These are phyloP conservation scores for Sphagnum magellanicum DNA, from an alignment of 228 moss, liverwort and hornwort genomes.

Conservation along the genomic window DNA sequence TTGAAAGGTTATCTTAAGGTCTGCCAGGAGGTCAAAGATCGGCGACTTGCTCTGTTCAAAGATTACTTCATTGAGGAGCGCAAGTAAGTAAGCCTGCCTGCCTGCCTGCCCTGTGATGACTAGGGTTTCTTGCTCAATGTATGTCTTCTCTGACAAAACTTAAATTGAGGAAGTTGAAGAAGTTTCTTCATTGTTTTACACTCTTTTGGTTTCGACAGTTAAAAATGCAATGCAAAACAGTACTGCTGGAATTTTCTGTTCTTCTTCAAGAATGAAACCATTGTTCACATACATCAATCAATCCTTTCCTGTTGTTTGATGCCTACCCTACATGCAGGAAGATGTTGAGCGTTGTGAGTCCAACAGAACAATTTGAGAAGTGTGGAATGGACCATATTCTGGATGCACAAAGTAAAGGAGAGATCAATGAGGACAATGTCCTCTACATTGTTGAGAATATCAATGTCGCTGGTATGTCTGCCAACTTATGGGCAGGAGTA, in stretches of 20 bases:
- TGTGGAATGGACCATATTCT: constrained; percentile 69
- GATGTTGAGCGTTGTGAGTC: constrained; percentile 24
- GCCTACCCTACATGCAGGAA: constrained; percentile 27
- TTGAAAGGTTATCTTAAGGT: constrained; percentile 58
- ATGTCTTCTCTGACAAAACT: too few species aligned
- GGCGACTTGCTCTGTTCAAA: constrained; percentile 66
- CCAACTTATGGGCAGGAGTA: too few species aligned
- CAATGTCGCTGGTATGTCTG: constrained; percentile 52
- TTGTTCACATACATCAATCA: too few species aligned
- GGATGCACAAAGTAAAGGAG: constrained; percentile 66
- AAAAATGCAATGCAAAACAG: too few species aligned
- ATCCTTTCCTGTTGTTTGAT: too few species aligned
- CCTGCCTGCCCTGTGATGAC: too few species aligned
- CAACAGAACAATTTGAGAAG: constrained; percentile 34
- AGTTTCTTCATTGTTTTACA: too few species aligned
- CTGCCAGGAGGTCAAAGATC: constrained; percentile 72
- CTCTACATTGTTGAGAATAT: constrained; percentile 80
- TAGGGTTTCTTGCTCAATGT: too few species aligned
- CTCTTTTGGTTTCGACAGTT: too few species aligned
- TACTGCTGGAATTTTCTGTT: too few species aligned
- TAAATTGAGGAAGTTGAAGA: neutral
- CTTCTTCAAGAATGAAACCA: too few species aligned
- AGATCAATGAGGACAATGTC: constrained; percentile 80
- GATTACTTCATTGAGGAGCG: constrained; percentile 66
- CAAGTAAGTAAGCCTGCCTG: constrained; percentile 32